Evolutionary conservation across 345 rosid genomes (phyloP), one percentile per base, ranked within the genome.

Genomic region (Pelargonium nanum): DNA sequence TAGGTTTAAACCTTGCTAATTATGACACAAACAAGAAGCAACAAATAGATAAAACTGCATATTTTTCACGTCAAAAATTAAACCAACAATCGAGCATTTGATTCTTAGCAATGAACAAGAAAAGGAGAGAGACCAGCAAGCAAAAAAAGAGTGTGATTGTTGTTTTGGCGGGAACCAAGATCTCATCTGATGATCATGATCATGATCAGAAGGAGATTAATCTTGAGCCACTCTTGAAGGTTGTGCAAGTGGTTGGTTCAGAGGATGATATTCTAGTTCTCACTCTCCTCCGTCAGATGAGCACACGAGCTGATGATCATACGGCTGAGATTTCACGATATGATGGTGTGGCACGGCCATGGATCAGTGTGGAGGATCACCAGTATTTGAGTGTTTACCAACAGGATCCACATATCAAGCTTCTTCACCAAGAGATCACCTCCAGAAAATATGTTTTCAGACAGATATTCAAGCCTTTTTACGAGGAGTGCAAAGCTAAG

Each of bases 221-320:
- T 1, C 48, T 40, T 15, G 48, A 3, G 16, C 48, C 48, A 40
- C 48, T 40, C 48, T 9, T 2, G 15, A 40, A 12, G 48, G 48
- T 17, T 40, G 48, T 40, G 16, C 48, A 12, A 2, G 48, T 40
- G 13, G 2, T 12, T 22, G 63, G 63, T 20, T 61, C 66, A 4
- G 71, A 61, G 19, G 82, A 74, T 60, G 77, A 78, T 32, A 74
- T 78, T 66, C 55, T 78, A 23, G 79, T 72, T 30, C 74, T 78
- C 44, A 58, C 68, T 20, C 63, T 78, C 59, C 77, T 72, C 17
- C 26, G 63, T 40, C 48, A 24, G 24, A 26, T 9, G 16, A 51
- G 53, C 26, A 54, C 40, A 19, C 48, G 48, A 40, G 48, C 56
- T 44, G 48, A 0, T 8, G 48, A 40, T 40, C 48, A 10, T 40